phyloP scores from a whole-genome alignment of 2,329 filamentous ascomycete species.

The Cladophialophora chaetospira region DNA sequence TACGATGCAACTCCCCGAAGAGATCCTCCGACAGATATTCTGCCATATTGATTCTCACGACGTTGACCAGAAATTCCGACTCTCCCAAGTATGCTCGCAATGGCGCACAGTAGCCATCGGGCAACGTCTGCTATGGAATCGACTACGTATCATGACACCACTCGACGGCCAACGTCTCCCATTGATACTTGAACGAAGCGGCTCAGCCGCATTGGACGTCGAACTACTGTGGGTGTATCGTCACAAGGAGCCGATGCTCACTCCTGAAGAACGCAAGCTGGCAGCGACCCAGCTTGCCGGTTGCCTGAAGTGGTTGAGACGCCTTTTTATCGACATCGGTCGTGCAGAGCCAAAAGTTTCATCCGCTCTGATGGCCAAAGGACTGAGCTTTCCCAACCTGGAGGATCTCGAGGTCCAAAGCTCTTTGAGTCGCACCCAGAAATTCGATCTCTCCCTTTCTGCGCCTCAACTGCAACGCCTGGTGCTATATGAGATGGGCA shows the following conservation, averaged over 20 bases:
- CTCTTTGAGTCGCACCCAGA: background rate
- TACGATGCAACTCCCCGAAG: background rate
- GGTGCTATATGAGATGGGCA: background rate
- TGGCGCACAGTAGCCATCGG: background rate
- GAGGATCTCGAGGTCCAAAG: background rate
- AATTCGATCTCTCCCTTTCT: background rate
- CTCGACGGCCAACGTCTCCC: background rate
- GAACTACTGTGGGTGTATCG: background rate
- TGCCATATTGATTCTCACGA: background rate
- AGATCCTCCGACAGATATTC: background rate
- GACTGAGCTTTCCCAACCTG: background rate
- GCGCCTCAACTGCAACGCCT: background rate
- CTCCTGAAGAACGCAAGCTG: background rate
- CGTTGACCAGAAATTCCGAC: constrained; percentile 4
- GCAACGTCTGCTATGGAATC: background rate
- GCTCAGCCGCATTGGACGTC: background rate
- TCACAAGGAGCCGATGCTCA: background rate
- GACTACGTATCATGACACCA: background rate
- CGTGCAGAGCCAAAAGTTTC: background rate
- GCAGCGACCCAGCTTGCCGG: background rate
- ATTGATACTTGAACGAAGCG: background rate
- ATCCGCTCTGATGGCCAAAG: background rate
- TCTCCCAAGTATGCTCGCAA: background rate
- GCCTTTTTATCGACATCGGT: background rate
- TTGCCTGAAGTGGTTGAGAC: background rate